These are phyloP conservation scores for Dalechampia spathulata DNA, from an alignment of 441 rosid genomes.

Conservation along the genomic window DNA sequence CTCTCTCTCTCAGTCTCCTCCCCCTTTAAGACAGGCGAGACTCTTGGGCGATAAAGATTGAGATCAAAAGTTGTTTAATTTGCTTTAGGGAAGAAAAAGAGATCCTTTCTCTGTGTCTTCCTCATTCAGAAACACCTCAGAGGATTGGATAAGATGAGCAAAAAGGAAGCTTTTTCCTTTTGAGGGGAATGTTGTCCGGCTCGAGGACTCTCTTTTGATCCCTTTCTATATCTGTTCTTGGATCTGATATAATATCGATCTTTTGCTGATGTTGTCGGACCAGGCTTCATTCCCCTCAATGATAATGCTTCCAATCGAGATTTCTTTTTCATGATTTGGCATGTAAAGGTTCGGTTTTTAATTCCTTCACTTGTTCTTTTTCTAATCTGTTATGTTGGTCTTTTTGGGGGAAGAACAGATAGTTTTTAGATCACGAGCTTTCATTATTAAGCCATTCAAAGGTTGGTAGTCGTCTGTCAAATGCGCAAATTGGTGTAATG, in stretches of 20 bases:
- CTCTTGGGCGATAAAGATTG: slow-evolving; percentile 44
- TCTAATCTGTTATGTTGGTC: neutral
- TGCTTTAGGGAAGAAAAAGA: too few relatives aligned
- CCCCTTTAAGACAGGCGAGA: slow-evolving; percentile 66
- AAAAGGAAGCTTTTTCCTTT: slow-evolving; percentile 35
- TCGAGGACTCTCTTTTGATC: slow-evolving; percentile 58
- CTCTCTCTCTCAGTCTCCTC: slow-evolving; percentile 22
- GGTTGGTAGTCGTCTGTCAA: slow-evolving; percentile 1
- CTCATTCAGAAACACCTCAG: neutral
- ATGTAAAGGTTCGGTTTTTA: slow-evolving; percentile 27
- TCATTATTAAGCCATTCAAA: slow-evolving; percentile 18
- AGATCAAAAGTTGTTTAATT: too few relatives aligned
- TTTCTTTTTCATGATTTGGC: slow-evolving; percentile 7
- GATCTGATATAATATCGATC: slow-evolving; percentile 14
- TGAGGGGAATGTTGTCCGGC: slow-evolving; percentile 99
- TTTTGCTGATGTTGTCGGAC: slow-evolving; percentile 66
- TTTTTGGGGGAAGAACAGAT: slow-evolving; percentile 1
- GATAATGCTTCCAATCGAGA: slow-evolving; percentile 28
- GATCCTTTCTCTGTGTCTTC: neutral
- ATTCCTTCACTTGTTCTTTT: neutral
- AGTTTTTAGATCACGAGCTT: slow-evolving; percentile 18
- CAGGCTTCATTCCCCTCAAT: slow-evolving; percentile 99
- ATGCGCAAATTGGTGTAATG: slow-evolving; percentile 65
- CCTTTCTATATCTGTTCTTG: neutral
- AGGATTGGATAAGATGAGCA: slow-evolving; percentile 4